Base-by-base conservation (phyloP, 192 early-diverging fungal species). In the Jimgerdemannia flammicorona region DNA sequence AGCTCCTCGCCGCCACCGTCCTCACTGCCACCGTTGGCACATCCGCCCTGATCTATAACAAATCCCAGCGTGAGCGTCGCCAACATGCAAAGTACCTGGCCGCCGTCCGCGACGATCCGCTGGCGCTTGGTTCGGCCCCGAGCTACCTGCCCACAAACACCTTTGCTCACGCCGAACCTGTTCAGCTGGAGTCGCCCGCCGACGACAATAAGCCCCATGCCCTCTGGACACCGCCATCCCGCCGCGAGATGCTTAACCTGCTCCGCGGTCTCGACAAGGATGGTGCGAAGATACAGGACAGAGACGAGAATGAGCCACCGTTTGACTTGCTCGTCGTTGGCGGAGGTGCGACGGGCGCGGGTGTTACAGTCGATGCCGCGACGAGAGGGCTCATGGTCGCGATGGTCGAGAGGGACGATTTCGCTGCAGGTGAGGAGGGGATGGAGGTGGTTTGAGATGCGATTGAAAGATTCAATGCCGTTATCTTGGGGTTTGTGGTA, bases 351-450 rank as follows among this genome's bases (percentile, higher is more conserved):
- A 97, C 96, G 2, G 96, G 96, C 40, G 87, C 92, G 18, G 97
- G 97, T 19, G 91, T 92, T 72, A 94, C 95, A 43, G 84, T 99
- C 40, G 97, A 99, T 82, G 97, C 96, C 19, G 94, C 93, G 0
- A 97, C 97, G 4, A 87, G 97, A 29, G 97, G 97, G 54, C 83
- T 99, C 43, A 93, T 89, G 29, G 95, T 97, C 43, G 97, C 97
- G 3, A 85, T 99, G 78, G 96, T 99, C 6, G 97, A 99, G 83
- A 85, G 95, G 66, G 96, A 99, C 78, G 97, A 99, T 81, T 99
- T 96, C 89, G 87, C 95, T 10, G 87, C 92, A 18, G 93, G 91
- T 92, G 83, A 68, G 77, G 43, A 10, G 18, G 59, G 14, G 59
- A 64, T 65, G 10, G 10, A 44, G 71, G 44, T 29, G 72, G 54